Percentiles rank a stretch among this genome's conserved stretches.
phyloP scores from a whole-genome alignment of 2,329 filamentous ascomycete species.

The Neonectria coccinea region DNA sequence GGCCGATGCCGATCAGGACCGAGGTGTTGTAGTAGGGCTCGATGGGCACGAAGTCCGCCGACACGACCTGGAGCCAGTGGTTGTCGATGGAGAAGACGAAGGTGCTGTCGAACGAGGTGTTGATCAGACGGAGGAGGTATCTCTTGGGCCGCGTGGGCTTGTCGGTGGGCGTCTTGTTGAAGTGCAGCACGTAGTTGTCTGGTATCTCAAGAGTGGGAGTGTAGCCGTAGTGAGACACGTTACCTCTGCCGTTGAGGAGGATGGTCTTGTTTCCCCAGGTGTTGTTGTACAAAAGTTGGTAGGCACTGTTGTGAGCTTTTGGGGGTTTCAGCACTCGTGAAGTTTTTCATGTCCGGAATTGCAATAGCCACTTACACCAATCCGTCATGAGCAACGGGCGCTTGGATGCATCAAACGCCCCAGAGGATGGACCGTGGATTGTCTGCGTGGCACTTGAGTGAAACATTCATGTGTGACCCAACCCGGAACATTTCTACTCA shows the following conservation, averaged over 20 bases:
- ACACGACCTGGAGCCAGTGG: constrained; percentile 36
- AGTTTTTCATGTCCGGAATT: not conserved
- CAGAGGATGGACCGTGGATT: constrained; percentile 37
- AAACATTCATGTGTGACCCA: too few species aligned
- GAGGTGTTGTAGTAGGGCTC: constrained; percentile 33
- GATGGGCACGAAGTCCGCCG: constrained; percentile 38
- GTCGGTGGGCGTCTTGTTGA: constrained; percentile 37
- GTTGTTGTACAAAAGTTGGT: constrained; percentile 20
- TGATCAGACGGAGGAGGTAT: constrained; percentile 39
- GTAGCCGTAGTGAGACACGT: constrained; percentile 29
- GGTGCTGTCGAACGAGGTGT: constrained; percentile 38
- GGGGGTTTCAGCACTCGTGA: too few species aligned
- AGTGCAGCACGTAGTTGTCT: constrained; percentile 28
- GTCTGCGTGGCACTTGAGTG: constrained; percentile 17
- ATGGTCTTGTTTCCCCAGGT: constrained; percentile 31
- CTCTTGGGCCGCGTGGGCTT: constrained; percentile 27
- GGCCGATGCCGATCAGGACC: constrained; percentile 35
- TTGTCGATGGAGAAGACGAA: constrained; percentile 42
- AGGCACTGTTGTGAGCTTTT: constrained; percentile 36
- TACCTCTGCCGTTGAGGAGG: constrained; percentile 36
- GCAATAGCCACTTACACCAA: constrained; percentile 30
- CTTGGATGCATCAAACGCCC: constrained; percentile 34
- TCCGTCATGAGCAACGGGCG: constrained; percentile 33
- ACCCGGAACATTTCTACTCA: constrained; percentile 9
- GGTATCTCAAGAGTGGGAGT: constrained; percentile 23